phyloP scores from a whole-genome alignment of 352 stramenopile genomes.

The Phytophthora pseudosyringae region DNA sequence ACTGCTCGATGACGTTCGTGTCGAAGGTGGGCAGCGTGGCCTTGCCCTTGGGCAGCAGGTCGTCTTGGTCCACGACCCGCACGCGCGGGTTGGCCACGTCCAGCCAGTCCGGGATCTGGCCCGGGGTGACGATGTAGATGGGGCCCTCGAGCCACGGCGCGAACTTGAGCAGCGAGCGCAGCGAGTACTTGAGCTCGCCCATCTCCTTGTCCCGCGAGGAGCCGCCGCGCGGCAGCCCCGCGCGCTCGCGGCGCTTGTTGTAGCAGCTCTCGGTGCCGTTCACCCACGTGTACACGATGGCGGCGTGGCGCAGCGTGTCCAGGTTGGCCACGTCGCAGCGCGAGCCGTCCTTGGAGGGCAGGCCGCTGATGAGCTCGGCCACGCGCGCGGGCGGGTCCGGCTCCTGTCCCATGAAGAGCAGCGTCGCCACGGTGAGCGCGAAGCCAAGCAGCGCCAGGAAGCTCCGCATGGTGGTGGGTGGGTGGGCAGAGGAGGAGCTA shows the following conservation, averaged over 20 bases:
- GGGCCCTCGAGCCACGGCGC: constrained; percentile 78
- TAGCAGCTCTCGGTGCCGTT: constrained; percentile 86
- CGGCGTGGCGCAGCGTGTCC: constrained; percentile 60
- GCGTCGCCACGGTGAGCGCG: constrained; percentile 45
- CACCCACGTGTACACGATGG: constrained; percentile 90
- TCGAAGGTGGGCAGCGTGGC: constrained; percentile 75
- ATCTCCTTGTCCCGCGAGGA: constrained; percentile 85
- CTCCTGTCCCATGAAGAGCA: constrained; percentile 58
- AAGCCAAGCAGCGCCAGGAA: constrained; percentile 61
- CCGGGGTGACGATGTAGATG: constrained; percentile 86
- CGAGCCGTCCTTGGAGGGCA: constrained; percentile 38
- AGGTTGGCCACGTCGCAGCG: constrained; percentile 75
- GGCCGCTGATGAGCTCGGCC: constrained; percentile 51
- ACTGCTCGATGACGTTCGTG: constrained; percentile 90
- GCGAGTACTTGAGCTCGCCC: constrained; percentile 87
- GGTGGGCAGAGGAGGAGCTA: constrained; percentile 2
- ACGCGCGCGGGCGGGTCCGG: constrained; percentile 57
- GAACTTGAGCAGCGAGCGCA: constrained; percentile 83
- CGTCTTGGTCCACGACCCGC: constrained; percentile 77
- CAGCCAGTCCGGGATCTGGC: constrained; percentile 85
- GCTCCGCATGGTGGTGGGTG: constrained; percentile 45
- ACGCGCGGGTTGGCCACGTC: constrained; percentile 75
- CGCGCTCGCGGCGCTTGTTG: constrained; percentile 60
- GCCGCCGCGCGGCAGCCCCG: constrained; percentile 60
- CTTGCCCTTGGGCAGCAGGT: constrained; percentile 68